Percentiles rank a stretch among this genome's conserved stretches.
phyloP scores from a whole-genome alignment of 129 eudicot genomes.

The Pseudognaphalium luteoalbum region DNA sequence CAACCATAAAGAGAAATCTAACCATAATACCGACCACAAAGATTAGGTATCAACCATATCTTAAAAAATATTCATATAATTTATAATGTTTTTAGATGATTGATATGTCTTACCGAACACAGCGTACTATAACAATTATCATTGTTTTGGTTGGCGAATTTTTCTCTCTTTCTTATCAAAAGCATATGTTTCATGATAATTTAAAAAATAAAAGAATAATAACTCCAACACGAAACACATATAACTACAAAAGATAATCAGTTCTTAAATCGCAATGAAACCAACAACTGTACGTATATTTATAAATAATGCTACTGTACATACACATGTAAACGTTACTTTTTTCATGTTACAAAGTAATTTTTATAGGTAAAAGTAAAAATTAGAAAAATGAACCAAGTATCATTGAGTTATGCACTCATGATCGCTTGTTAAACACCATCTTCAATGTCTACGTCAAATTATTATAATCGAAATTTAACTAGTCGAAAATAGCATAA shows the following conservation, averaged over 20 bases:
- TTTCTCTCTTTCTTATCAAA: neutral
- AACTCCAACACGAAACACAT: neutral
- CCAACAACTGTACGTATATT: neutral
- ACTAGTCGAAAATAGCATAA: too few species aligned
- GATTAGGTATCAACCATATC: constrained; percentile 17
- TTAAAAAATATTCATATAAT: neutral
- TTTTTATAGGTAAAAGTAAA: too few species aligned
- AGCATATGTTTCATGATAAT: neutral
- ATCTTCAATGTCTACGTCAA: too few species aligned
- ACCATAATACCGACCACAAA: constrained; percentile 23
- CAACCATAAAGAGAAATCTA: neutral
- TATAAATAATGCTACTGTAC: neutral
- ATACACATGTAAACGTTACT: too few species aligned
- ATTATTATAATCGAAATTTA: too few species aligned
- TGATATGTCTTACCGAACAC: constrained; percentile 16
- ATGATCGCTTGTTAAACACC: too few species aligned
- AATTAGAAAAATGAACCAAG: too few species aligned
- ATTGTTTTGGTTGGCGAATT: neutral
- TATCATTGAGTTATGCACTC: too few species aligned
- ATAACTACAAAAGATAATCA: neutral
- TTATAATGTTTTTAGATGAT: constrained; percentile 11
- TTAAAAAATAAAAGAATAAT: neutral
- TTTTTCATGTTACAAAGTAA: too few species aligned
- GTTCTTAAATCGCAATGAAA: neutral
- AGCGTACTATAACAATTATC: neutral